Conservation (phyloP, 768 basidiomycete genomes). For the Boletus reticulatus region DNA sequence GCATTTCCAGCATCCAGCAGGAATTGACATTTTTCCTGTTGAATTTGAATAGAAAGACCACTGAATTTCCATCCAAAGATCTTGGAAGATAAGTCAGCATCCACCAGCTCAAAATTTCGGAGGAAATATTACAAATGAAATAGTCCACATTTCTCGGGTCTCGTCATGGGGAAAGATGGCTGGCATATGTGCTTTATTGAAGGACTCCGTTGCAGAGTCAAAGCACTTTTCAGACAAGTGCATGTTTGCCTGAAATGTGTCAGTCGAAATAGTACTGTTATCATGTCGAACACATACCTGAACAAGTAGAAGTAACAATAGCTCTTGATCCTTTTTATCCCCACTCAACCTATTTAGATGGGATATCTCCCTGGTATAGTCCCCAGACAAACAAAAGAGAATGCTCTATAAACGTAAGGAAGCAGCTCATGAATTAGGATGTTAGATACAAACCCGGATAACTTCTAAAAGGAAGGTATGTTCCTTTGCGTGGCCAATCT, state of each 20-base stretch:
- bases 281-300: constrained; percentile 4
- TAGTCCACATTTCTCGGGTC: constrained; percentile 10
- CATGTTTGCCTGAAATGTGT: constrained; percentile 12
- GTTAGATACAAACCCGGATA: constrained; percentile 7
- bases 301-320: constrained; percentile 10
- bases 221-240: constrained; percentile 4
- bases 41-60: constrained; percentile 14
- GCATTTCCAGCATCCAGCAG: background rate
- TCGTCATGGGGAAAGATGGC: constrained; percentile 13
- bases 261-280: background rate
- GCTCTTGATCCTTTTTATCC: background rate
- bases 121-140: constrained; percentile 9
- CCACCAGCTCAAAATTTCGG: background rate
- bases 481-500: background rate
- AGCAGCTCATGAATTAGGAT: background rate
- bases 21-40: constrained; percentile 11
- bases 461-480: constrained; percentile 4
- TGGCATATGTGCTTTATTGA: constrained; percentile 5
- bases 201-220: constrained; percentile 7
- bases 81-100: constrained; percentile 2
- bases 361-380: background rate
- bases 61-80: constrained; percentile 23
- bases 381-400: constrained; percentile 10
- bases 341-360: background rate
- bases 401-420: constrained; percentile 6